A percentile compares a stretch with the other conserved stretches of the same genome.
Conservation (phyloP, 345 rosid genomes). For the Bruguiera sexangula region DNA sequence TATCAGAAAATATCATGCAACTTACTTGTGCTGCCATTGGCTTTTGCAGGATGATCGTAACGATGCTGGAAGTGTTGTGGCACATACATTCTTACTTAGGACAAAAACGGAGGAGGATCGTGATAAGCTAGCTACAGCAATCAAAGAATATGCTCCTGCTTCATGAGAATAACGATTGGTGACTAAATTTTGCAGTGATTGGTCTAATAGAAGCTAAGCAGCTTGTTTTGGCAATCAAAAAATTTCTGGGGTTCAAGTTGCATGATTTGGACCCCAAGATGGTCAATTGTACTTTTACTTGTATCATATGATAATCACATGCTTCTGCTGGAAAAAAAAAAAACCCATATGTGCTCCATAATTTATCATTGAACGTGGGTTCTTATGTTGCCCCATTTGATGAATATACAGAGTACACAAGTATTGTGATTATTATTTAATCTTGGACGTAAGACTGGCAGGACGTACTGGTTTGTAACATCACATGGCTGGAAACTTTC, state of each 20-base stretch:
- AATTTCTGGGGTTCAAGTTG: constrained; percentile 20
- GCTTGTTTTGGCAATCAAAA: constrained; percentile 14
- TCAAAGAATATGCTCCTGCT: constrained; percentile 76
- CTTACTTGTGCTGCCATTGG: background rate
- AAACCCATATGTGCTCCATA: no score
- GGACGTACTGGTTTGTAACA: no score
- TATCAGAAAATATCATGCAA: background rate
- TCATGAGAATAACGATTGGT: constrained; percentile 32
- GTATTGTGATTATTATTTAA: no score
- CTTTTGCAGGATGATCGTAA: constrained; percentile 58
- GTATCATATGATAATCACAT: constrained; percentile 17
- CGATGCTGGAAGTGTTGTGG: constrained; percentile 37
- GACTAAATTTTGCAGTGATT: constrained; percentile 23
- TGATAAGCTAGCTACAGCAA: constrained; percentile 63
- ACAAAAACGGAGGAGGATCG: constrained; percentile 75
- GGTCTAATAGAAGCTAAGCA: constrained; percentile 12
- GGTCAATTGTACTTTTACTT: constrained; percentile 23
- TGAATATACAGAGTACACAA: no score
- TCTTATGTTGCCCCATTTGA: no score
- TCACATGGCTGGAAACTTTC: no score
- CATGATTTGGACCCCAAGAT: constrained; percentile 3
- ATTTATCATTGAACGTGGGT: no score
- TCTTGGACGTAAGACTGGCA: no score
- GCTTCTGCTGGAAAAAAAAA: no score
- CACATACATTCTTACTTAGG: constrained; percentile 79